Conservation (phyloP, 331 rosid genomes). For the Pyracantha coccinea region DNA sequence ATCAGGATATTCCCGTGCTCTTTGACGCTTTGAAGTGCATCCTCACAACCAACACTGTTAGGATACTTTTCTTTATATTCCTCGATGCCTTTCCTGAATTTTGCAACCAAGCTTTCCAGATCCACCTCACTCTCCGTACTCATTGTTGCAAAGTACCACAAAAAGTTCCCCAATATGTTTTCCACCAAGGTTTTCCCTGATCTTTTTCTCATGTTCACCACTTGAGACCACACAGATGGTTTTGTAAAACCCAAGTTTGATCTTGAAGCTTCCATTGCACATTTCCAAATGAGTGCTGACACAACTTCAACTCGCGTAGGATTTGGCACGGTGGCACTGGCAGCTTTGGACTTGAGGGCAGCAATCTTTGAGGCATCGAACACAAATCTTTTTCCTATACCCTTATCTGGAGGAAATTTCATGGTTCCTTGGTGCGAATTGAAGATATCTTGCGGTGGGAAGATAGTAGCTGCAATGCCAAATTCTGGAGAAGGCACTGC, state of each 20-base stretch:
- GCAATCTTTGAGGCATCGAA: constrained; percentile 15
- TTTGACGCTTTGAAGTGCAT: background rate
- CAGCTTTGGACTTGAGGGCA: constrained; percentile 10
- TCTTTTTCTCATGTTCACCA: too few relatives aligned
- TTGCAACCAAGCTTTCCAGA: background rate
- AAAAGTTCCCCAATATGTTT: background rate
- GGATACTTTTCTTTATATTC: background rate
- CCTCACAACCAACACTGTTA: background rate
- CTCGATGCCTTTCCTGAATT: background rate
- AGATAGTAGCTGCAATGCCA: background rate
- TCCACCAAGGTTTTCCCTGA: background rate
- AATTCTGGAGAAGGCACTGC: background rate
- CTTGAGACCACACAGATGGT: too few relatives aligned
- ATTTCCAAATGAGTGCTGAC: constrained; percentile 18
- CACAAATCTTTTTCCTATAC: constrained; percentile 1
- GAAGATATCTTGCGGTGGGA: background rate
- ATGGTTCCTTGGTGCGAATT: background rate
- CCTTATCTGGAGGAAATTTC: background rate
- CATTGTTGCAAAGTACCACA: background rate
- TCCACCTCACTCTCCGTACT: background rate
- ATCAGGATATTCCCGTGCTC: background rate
- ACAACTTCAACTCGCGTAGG: constrained; percentile 32
- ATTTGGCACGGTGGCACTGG: constrained; percentile 1
- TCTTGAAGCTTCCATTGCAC: constrained; percentile 17
- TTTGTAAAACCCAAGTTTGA: background rate